Evolutionary conservation across 176 grass and related monocot species (phyloP).

Genomic region (Cocos nucifera): DNA sequence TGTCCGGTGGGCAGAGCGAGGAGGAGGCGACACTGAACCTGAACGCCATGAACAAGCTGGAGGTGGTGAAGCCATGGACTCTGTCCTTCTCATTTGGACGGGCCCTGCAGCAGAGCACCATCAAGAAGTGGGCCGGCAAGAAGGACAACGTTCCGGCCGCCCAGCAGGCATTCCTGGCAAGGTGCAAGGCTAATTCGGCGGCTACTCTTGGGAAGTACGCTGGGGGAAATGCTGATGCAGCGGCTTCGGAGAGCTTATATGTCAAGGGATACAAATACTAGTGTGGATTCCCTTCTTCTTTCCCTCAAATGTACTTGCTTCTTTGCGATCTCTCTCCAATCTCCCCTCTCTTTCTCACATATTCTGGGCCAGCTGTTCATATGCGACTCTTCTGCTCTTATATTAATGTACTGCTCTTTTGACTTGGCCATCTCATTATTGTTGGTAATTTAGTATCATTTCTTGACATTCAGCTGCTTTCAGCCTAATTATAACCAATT

Average conservation of each 20-base stretch:
- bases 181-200: slow-evolving; percentile 35
- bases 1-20: slow-evolving; percentile 32
- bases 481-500: too few relatives aligned
- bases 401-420: too few relatives aligned
- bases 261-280: slow-evolving; percentile 38
- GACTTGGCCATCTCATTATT: too few relatives aligned
- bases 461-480: too few relatives aligned
- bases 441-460: too few relatives aligned
- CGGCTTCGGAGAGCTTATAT: slow-evolving; percentile 32
- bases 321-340: too few relatives aligned
- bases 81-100: slow-evolving; percentile 33
- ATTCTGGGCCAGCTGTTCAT: too few relatives aligned
- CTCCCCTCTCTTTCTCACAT: too few relatives aligned
- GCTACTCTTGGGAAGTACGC: slow-evolving; percentile 22
- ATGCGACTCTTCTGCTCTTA: too few relatives aligned
- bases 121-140: slow-evolving; percentile 31
- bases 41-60: slow-evolving; percentile 31
- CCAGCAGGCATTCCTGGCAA: slow-evolving; percentile 10
- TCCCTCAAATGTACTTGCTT: too few relatives aligned
- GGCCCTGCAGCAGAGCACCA: slow-evolving; percentile 31
- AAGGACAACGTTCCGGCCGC: slow-evolving; percentile 30
- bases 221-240: slow-evolving; percentile 8
- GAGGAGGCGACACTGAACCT: slow-evolving; percentile 28
- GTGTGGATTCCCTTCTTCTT: not conserved
- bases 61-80: slow-evolving; percentile 27